Conservation (phyloP, 225 moss, liverwort and hornwort species). For the Bryoerythrophyllum caledonicum region DNA sequence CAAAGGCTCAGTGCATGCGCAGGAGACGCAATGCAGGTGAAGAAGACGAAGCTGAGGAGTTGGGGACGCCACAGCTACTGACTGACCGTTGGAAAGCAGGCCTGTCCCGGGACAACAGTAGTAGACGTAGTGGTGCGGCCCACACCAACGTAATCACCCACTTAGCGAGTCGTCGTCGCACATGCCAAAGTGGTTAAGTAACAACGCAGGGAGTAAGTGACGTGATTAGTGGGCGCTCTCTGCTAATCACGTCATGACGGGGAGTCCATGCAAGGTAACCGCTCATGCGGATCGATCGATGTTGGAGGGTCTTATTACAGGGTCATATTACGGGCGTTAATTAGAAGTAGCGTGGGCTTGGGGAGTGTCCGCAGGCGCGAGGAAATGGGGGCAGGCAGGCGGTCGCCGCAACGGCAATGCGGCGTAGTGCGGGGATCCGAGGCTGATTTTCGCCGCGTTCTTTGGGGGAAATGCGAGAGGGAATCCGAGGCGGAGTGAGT, state of each 20-base stretch:
- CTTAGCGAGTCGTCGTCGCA: neutral
- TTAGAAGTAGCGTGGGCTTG: neutral
- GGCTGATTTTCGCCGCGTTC: neutral
- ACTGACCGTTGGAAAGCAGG: conserved; percentile 2
- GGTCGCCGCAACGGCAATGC: neutral
- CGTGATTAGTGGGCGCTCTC: neutral
- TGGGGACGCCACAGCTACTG: neutral
- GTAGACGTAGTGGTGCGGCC: no score
- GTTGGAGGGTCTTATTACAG: neutral
- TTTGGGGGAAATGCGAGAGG: neutral
- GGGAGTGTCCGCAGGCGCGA: neutral
- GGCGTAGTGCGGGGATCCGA: neutral
- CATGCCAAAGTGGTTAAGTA: neutral
- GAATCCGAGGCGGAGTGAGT: neutral
- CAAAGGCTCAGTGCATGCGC: neutral
- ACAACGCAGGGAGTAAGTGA: neutral
- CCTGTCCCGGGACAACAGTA: neutral
- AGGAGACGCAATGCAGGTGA: neutral
- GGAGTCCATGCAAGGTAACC: neutral
- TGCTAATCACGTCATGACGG: no score
- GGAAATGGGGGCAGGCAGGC: no score
- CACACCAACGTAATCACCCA: no score
- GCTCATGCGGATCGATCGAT: no score
- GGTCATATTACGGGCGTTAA: neutral
- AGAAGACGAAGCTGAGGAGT: neutral